phyloP scores from a whole-genome alignment of 164 flowering plant species.

The Taxillus chinensis region DNA sequence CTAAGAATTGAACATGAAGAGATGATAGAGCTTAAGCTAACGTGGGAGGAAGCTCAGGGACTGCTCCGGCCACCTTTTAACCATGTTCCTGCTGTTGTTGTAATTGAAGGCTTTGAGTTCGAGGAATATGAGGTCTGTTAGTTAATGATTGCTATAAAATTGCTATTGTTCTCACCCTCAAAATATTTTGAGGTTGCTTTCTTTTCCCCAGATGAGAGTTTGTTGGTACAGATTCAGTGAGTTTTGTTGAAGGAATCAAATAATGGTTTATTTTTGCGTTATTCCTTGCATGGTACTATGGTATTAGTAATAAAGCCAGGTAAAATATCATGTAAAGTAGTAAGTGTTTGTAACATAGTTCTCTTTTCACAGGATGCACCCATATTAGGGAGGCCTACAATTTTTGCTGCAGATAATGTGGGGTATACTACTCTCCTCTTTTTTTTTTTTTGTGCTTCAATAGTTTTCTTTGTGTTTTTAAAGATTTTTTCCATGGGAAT shows the following conservation, averaged over 20 bases:
- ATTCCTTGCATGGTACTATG: background rate
- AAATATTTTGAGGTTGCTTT: too few relatives aligned
- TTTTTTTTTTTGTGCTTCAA: too few relatives aligned
- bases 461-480: too few relatives aligned
- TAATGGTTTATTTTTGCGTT: background rate
- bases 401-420: slow-evolving; percentile 30
- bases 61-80: slow-evolving; percentile 65
- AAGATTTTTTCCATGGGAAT: too few relatives aligned
- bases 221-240: background rate
- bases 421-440: slow-evolving; percentile 38
- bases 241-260: background rate
- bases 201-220: too few relatives aligned
- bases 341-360: slow-evolving; percentile 8
- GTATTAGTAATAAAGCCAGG: background rate
- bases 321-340: background rate
- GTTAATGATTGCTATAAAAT: background rate
- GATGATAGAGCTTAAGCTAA: slow-evolving; percentile 59
- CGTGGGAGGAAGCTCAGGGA: slow-evolving; percentile 89
- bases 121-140: slow-evolving; percentile 69
- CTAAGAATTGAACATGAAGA: slow-evolving; percentile 49
- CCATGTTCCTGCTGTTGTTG: slow-evolving; percentile 39
- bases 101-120: slow-evolving; percentile 77
- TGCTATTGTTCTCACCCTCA: background rate
- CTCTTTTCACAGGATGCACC: slow-evolving; percentile 62
- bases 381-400: slow-evolving; percentile 74